Evolutionary conservation across 345 rosid species (phyloP).

Genomic region (Excoecaria cochinchinensis): DNA sequence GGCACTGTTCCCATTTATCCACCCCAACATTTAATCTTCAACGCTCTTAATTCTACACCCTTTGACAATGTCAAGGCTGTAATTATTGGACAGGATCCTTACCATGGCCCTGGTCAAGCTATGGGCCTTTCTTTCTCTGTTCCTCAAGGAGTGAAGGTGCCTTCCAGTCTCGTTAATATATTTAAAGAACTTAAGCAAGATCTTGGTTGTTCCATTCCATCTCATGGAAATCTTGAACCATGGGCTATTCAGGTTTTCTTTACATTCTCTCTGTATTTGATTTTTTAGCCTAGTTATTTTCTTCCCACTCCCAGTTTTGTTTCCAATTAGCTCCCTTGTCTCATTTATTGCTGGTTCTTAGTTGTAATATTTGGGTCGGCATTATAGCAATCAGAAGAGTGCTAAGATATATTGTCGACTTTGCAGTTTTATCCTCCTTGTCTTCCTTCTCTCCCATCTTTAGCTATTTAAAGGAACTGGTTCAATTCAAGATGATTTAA

Average conservation of each 20-base stretch:
- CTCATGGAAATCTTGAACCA: slow-evolving; percentile 79
- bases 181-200: slow-evolving; percentile 88
- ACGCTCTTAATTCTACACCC: slow-evolving; percentile 76
- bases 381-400: neutral
- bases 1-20: slow-evolving; percentile 52
- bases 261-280: neutral
- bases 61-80: slow-evolving; percentile 77
- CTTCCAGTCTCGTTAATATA: slow-evolving; percentile 82
- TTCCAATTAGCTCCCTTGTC: neutral
- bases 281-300: neutral
- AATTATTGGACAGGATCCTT: slow-evolving; percentile 96
- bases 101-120: slow-evolving; percentile 96
- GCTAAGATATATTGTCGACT: neutral
- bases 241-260: slow-evolving; percentile 86
- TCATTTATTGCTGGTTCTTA: neutral
- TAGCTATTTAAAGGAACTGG: neutral
- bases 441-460: neutral
- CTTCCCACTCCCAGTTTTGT: neutral
- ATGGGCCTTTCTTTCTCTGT: slow-evolving; percentile 97
- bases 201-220: slow-evolving; percentile 80
- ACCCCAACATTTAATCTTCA: slow-evolving; percentile 76
- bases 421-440: neutral
- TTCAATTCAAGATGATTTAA: neutral
- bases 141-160: slow-evolving; percentile 71
- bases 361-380: neutral